Evolutionary conservation across 306 rosid genomes (phyloP).

Genomic region (Corylus avellana): DNA sequence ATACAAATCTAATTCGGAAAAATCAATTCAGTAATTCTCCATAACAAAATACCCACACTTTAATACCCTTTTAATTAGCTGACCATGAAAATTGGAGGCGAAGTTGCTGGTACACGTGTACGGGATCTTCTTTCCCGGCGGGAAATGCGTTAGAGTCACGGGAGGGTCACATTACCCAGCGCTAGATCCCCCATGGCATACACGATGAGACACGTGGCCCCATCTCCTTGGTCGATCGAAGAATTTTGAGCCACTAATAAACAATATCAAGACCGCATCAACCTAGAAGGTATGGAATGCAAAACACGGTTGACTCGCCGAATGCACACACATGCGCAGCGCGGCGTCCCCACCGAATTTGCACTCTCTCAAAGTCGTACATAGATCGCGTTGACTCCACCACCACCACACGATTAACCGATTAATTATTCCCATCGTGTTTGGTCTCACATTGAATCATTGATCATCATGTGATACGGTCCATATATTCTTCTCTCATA

Average conservation of each 20-base stretch:
- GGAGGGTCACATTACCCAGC: conserved; percentile 24
- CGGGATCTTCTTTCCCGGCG: conserved; percentile 45
- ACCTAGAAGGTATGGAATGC: no score
- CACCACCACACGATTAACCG: not conserved
- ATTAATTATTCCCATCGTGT: not conserved
- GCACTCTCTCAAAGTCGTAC: not conserved
- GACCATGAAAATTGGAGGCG: not conserved
- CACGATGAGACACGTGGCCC: not conserved
- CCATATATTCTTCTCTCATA: no score
- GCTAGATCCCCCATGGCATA: not conserved
- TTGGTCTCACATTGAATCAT: no score
- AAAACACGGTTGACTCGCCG: not conserved
- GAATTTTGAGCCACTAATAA: not conserved
- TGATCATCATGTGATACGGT: no score
- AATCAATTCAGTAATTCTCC: no score
- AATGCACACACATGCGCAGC: no score
- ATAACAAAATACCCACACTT: no score
- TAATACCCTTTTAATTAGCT: not conserved
- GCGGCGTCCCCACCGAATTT: no score
- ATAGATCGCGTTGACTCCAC: not conserved
- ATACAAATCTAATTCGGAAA: no score
- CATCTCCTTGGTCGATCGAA: not conserved
- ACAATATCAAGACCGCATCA: no score
- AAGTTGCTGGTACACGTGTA: conserved; percentile 24
- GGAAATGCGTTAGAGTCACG: conserved; percentile 37